Conservation (phyloP, 2,329 filamentous ascomycete genomes). For the Corynespora cassiicola region DNA sequence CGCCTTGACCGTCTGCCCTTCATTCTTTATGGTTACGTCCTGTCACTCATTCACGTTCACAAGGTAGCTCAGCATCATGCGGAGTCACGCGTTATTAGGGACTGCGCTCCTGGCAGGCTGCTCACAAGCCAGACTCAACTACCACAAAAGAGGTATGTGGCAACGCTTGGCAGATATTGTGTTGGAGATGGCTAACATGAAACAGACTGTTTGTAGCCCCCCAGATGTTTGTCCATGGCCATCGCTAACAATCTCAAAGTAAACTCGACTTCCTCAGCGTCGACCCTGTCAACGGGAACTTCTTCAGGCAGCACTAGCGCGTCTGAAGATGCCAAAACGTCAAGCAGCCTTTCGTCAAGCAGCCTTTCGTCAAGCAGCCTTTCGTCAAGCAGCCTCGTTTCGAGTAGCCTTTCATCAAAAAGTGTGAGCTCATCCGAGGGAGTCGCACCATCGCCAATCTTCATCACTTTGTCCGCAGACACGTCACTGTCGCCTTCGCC, state of each 20-base stretch:
- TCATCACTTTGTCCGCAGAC: not conserved
- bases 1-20: constrained; percentile 10
- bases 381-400: too few relatives aligned
- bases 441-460: too few relatives aligned
- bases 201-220: constrained; percentile 23
- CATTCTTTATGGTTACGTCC: not conserved
- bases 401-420: too few relatives aligned
- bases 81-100: constrained; percentile 24
- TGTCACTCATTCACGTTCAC: constrained; percentile 24
- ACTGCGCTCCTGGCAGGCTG: constrained; percentile 21
- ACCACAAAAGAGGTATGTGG: constrained; percentile 24
- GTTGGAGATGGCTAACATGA: constrained; percentile 10
- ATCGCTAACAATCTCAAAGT: constrained; percentile 1
- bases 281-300: too few relatives aligned
- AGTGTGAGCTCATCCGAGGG: too few relatives aligned
- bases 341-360: too few relatives aligned
- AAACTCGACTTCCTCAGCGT: constrained; percentile 4
- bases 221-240: not conserved
- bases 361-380: too few relatives aligned
- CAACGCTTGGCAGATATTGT: too few relatives aligned
- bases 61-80: constrained; percentile 26
- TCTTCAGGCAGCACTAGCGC: too few relatives aligned
- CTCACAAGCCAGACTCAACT: constrained; percentile 12
- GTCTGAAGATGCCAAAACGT: too few relatives aligned
- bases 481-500: too few relatives aligned